Conservation (phyloP, 1,139 yeast genomes). For the Saccharomyces hybrid region DNA sequence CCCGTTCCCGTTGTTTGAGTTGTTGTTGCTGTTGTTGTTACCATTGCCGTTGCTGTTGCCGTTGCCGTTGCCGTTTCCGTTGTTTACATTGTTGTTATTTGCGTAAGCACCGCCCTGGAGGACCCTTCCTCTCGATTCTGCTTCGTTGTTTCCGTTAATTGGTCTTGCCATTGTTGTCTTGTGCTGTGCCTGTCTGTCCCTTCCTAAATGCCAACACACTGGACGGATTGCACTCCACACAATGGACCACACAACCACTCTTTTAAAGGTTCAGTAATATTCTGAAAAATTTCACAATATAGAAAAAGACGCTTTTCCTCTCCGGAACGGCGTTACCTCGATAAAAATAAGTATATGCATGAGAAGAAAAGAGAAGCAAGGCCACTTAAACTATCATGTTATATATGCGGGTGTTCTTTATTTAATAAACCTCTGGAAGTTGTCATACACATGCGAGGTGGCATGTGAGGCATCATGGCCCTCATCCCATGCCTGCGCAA, state of each 20-base stretch:
- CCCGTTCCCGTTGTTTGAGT: constrained; percentile 1
- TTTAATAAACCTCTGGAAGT: not conserved
- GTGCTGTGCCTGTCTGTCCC: not conserved
- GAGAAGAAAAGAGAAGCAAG: not conserved
- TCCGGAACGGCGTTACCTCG: not conserved
- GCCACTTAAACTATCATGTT: no score
- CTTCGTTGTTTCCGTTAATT: constrained; percentile 25
- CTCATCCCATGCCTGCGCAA: not conserved
- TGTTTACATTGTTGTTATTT: constrained; percentile 12
- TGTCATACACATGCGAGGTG: not conserved
- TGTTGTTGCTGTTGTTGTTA: constrained; percentile 3
- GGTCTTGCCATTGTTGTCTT: constrained; percentile 17
- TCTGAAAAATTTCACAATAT: constrained; percentile 1
- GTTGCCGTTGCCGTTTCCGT: no score
- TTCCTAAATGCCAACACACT: not conserved
- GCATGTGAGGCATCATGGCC: not conserved
- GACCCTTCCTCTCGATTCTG: constrained; percentile 19
- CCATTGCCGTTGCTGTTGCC: not conserved
- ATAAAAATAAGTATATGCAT: not conserved
- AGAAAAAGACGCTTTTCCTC: not conserved
- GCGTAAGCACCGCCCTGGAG: constrained; percentile 13
- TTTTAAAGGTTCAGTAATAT: constrained; percentile 5
- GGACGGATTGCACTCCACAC: not conserved
- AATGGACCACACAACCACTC: not conserved
- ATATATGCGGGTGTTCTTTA: not conserved